A percentile compares a stretch with the other conserved stretches of the same genome.
These are phyloP conservation scores for Mercurialis annua DNA, from an alignment of 345 rosid genomes.

Conservation along the genomic window DNA sequence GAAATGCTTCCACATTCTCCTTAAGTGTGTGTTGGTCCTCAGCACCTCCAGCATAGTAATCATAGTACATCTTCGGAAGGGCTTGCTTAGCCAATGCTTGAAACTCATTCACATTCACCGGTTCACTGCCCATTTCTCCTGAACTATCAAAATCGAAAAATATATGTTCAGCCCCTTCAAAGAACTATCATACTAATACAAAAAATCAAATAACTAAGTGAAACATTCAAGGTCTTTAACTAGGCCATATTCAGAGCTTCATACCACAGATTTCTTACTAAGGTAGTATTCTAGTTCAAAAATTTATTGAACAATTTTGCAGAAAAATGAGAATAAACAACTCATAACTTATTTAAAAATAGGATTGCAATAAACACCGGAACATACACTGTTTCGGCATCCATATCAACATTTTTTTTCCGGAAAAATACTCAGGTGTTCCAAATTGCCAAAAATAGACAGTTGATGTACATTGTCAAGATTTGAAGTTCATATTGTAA, in stretches of 20 bases:
- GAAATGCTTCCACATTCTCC: conserved; percentile 65
- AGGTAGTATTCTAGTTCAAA: background rate
- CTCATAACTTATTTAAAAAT: no score
- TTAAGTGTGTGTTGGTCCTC: conserved; percentile 70
- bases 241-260: background rate
- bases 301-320: background rate
- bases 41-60: conserved; percentile 68
- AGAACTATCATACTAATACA: background rate
- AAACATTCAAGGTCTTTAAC: background rate
- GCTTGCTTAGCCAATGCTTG: conserved; percentile 67
- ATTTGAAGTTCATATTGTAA: no score
- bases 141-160: background rate
- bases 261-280: background rate
- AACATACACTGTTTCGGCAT: no score
- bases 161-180: background rate
- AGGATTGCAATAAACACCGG: no score
- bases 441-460: no score
- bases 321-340: background rate
- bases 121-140: conserved; percentile 51
- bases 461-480: no score
- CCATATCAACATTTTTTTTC: no score
- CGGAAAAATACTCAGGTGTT: no score
- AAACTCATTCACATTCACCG: conserved; percentile 68
- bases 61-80: conserved; percentile 78
- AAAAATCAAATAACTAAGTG: background rate